Base-by-base conservation (phyloP, 352 stramenopile genomes). In the Pythium phragmitis region DNA sequence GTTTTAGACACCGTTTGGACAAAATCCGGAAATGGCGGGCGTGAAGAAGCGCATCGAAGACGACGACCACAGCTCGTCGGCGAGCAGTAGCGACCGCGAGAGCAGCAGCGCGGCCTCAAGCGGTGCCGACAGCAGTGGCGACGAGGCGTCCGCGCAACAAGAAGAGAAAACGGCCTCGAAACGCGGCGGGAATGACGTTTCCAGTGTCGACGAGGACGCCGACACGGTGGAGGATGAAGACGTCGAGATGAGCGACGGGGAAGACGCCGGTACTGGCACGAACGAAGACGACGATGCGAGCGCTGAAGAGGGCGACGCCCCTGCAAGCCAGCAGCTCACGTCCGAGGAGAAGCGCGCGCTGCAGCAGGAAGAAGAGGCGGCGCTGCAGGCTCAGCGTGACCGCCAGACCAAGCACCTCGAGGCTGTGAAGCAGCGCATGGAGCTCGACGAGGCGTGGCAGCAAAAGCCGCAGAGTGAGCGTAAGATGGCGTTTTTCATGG, bases 401-500 rank as follows among this genome's bases (percentile, higher is more conserved):
- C 79, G 74, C 39, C 87, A 95, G 69, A 75, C 42, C 69, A 89
- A 92, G 60, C 86, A 82, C 9, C 70, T 95, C 17, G 84, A 85
- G 58, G 77, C 78, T 7, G 74, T 95, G 21, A 85, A 86, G 56
- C 74, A 92, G 66, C 76, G 54, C 16, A 53, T 93, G 7, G 65
- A 72, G 46, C 74, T 89, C 45, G 81, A 91, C 50, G 63, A 64
- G 21, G 76, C 80, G 2, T 88, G 68, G 72, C 56, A 47, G 19
- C 68, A 68, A 23, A 91, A 91, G 65, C 69, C 72, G 3, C 66
- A 69, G 12, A n/a, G 69, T 1, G 79, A 95, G 60, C 83, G 85
- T 70, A 89, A 89, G 57, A 88, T 95, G 81, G 79, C 78, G 42
- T 95, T 95, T 60, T 70, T 95, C n/a, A 95, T 95, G 87, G 87